Percentiles rank a stretch among this genome's conserved stretches.
These are phyloP conservation scores for Aegilops bicornis DNA, from an alignment of 176 grass and related monocot genomes.

Conservation along the genomic window DNA sequence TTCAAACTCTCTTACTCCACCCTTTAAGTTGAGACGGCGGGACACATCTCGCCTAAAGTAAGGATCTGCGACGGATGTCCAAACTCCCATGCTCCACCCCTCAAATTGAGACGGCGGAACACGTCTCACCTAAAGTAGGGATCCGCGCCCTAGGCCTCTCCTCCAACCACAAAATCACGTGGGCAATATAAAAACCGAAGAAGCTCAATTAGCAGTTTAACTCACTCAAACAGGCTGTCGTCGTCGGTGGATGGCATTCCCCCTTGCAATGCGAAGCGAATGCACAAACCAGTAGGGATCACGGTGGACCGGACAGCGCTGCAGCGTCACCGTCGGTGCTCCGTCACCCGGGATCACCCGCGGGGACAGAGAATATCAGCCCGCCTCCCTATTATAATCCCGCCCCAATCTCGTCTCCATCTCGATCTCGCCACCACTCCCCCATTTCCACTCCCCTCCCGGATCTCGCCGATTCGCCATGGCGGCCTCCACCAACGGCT, in stretches of 20 bases:
- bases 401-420: not conserved
- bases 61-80: too few relatives aligned
- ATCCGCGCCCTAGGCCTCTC: too few relatives aligned
- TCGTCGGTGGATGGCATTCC: conserved; percentile 29
- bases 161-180: not conserved
- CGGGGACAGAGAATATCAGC: not conserved
- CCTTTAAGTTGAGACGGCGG: too few relatives aligned
- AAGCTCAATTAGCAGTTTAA: not conserved
- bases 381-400: conserved; percentile 25
- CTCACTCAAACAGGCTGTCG: not conserved
- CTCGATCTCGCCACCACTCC: conserved; percentile 28
- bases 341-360: not conserved
- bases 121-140: too few relatives aligned
- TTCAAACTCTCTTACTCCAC: too few relatives aligned
- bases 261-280: not conserved
- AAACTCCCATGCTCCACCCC: too few relatives aligned
- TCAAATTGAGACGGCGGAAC: too few relatives aligned
- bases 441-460: not conserved
- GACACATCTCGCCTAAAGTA: too few relatives aligned
- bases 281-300: not conserved
- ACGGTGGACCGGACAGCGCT: conserved; percentile 11
- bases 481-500: conserved; percentile 55
- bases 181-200: not conserved
- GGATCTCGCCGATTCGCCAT: conserved; percentile 43
- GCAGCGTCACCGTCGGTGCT: conserved; percentile 38